Percentiles rank a stretch among this genome's conserved stretches.
Conservation (phyloP, 176 grass and related monocot genomes). For the Puccinellia tenuiflora region DNA sequence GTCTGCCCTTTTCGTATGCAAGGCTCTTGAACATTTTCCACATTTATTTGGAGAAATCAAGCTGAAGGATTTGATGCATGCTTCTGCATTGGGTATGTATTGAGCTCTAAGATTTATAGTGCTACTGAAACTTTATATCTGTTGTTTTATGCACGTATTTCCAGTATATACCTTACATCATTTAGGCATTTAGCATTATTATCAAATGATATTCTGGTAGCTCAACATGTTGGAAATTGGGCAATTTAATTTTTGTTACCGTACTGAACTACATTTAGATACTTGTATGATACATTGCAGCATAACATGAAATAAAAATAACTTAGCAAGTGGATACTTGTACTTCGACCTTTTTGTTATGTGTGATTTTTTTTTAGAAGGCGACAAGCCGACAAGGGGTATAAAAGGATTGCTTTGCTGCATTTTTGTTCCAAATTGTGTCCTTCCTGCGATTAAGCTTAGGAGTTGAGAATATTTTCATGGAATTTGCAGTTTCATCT, state of each 20-base stretch:
- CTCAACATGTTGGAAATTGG: not conserved
- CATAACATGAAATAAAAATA: not conserved
- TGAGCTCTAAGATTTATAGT: conserved; percentile 18
- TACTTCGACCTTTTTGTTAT: not conserved
- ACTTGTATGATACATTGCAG: no score
- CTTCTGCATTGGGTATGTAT: conserved; percentile 60
- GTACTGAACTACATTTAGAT: not conserved
- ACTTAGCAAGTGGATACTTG: not conserved
- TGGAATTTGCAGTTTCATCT: conserved; percentile 61
- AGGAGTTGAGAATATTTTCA: conserved; percentile 17
- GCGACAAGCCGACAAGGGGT: not conserved
- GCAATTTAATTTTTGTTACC: not conserved
- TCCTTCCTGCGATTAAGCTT: conserved; percentile 2
- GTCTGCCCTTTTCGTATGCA: conserved; percentile 11
- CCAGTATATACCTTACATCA: not conserved
- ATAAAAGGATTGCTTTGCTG: not conserved
- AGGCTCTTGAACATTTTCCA: conserved; percentile 56
- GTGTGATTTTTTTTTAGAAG: not conserved
- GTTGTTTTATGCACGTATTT: not conserved
- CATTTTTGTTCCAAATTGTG: not conserved
- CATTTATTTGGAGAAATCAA: conserved; percentile 56
- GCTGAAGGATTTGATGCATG: conserved; percentile 59
- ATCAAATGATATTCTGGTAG: not conserved
- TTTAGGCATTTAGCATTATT: not conserved
- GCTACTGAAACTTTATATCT: not conserved